Evolutionary conservation across 306 rosid genomes (phyloP).

Genomic region (Aeschynomene evenia): DNA sequence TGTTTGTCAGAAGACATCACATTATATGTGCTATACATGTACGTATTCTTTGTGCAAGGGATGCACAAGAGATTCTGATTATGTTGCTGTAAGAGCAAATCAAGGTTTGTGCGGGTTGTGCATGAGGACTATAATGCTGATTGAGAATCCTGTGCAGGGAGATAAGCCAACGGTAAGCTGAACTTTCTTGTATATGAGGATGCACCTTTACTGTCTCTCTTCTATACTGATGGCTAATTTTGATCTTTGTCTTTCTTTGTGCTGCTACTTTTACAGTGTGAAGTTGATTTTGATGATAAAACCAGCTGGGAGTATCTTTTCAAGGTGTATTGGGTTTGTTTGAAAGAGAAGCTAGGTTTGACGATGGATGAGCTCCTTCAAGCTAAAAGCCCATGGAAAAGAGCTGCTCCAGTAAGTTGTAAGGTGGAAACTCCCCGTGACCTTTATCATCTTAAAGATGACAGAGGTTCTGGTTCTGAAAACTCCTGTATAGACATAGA

Average conservation of each 20-base stretch:
- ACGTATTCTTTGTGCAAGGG: conserved; percentile 91
- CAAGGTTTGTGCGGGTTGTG: conserved; percentile 92
- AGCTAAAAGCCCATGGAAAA: conserved; percentile 77
- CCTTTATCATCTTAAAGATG: conserved; percentile 40
- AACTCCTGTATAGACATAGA: conserved; percentile 49
- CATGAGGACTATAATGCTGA: conserved; percentile 76
- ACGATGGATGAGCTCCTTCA: conserved; percentile 67
- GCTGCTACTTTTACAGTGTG: conserved; percentile 35
- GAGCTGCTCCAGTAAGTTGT: conserved; percentile 37
- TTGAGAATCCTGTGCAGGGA: conserved; percentile 60
- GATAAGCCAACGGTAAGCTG: conserved; percentile 64
- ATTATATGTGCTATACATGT: conserved; percentile 95
- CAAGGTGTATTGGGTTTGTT: conserved; percentile 84
- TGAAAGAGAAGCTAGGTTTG: conserved; percentile 69
- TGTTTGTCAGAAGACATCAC: conserved; percentile 64
- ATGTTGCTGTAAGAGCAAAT: conserved; percentile 70
- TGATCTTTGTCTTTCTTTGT: background rate
- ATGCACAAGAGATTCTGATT: conserved; percentile 78
- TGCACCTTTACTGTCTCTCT: background rate
- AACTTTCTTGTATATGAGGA: conserved; percentile 14
- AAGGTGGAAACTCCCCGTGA: conserved; percentile 40
- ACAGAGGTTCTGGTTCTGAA: conserved; percentile 39
- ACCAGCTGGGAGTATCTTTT: conserved; percentile 99
- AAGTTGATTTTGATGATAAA: conserved; percentile 94
- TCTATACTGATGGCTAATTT: conserved; percentile 15